A percentile compares a stretch with the other conserved stretches of the same genome.
phyloP scores from a whole-genome alignment of 352 stramenopile species.

The Phytophthora ohioensis region DNA sequence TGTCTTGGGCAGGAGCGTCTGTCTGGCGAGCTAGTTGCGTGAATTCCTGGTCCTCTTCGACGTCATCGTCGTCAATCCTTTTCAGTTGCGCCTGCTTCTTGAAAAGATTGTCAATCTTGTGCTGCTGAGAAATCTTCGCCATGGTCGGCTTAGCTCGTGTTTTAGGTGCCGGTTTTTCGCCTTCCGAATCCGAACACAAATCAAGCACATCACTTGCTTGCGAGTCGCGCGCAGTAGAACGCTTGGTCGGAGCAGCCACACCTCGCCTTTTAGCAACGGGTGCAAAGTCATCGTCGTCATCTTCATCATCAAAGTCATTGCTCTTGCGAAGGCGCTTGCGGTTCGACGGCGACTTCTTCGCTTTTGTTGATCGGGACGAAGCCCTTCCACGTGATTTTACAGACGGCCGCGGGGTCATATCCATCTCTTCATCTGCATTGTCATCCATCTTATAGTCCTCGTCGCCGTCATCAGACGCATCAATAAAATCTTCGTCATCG shows the following conservation, averaged over 20 bases:
- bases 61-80: constrained; percentile 52
- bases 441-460: constrained; percentile 69
- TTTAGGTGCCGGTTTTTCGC: constrained; percentile 29
- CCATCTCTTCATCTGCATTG: constrained; percentile 57
- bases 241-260: constrained; percentile 32
- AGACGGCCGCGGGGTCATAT: constrained; percentile 27
- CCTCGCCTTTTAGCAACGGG: constrained; percentile 16
- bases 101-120: constrained; percentile 73
- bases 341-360: constrained; percentile 24
- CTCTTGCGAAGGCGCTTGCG: constrained; percentile 61
- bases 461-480: constrained; percentile 59
- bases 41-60: constrained; percentile 82
- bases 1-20: constrained; percentile 19
- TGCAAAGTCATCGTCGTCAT: constrained; percentile 37
- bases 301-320: constrained; percentile 42
- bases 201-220: constrained; percentile 50
- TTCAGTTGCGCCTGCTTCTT: constrained; percentile 43
- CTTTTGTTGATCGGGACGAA: constrained; percentile 23
- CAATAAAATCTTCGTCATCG: constrained; percentile 49
- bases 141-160: constrained; percentile 31
- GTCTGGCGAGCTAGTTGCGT: constrained; percentile 48
- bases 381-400: constrained; percentile 24
- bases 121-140: constrained; percentile 50
- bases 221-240: constrained; percentile 12
- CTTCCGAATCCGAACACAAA: constrained; percentile 61